Evolutionary conservation across 768 basidiomycete species (phyloP).

Genomic region (Kwoniella europaea): DNA sequence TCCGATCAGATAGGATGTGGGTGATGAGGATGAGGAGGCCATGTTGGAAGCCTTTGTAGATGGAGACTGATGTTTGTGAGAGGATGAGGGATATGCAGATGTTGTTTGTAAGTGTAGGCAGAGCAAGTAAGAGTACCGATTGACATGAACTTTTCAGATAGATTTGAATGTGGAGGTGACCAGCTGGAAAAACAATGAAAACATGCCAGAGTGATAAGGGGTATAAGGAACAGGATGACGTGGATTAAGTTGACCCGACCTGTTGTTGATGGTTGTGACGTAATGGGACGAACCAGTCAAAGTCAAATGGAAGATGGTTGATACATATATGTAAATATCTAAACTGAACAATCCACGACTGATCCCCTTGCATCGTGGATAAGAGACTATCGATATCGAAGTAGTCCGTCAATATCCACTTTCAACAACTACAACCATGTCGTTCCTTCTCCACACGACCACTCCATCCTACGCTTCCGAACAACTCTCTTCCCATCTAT

Average conservation of each 20-base stretch:
- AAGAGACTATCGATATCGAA: neutral
- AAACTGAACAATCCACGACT: no score
- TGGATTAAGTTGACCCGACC: neutral
- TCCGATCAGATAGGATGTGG: neutral
- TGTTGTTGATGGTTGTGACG: neutral
- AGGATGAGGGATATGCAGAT: neutral
- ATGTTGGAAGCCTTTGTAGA: neutral
- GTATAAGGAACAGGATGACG: neutral
- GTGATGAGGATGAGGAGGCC: constrained; percentile 13
- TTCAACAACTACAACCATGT: no score
- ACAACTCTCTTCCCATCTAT: constrained; percentile 38
- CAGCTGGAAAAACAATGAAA: neutral
- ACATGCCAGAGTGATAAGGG: neutral
- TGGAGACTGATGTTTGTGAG: neutral
- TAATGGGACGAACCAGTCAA: no score
- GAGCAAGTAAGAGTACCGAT: neutral
- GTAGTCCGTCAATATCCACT: no score
- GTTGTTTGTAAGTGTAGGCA: neutral
- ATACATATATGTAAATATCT: no score
- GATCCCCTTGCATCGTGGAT: no score
- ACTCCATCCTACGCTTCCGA: constrained; percentile 44
- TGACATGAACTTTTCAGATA: neutral
- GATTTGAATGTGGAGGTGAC: neutral
- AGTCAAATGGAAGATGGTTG: no score
- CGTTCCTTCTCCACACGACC: constrained; percentile 28